Percentiles rank a stretch among this genome's conserved stretches.
Conservation (phyloP, 2,329 filamentous ascomycete genomes). For the Magnaporthiopsis incrustans region DNA sequence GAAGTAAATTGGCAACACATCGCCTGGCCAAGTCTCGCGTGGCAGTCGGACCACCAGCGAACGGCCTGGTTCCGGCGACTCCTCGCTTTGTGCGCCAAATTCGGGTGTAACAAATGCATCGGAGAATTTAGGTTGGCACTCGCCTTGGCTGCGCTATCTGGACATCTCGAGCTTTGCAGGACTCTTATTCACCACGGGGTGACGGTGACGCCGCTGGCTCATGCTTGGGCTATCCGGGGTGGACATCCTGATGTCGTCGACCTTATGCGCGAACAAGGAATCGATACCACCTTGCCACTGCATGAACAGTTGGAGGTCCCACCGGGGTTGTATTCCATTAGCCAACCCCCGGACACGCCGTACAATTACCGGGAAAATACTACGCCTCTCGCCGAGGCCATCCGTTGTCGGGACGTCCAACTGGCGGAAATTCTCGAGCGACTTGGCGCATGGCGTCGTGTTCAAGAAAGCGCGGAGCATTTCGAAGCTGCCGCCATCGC, state of each 20-base stretch:
- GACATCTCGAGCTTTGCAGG: conserved; percentile 2
- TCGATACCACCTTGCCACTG: neutral
- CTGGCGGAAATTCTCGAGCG: neutral
- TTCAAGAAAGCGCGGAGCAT: neutral
- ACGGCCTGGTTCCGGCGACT: too few species aligned
- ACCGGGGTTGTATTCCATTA: neutral
- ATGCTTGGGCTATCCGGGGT: neutral
- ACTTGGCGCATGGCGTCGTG: neutral
- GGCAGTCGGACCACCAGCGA: neutral
- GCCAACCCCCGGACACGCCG: neutral
- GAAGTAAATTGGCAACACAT: too few species aligned
- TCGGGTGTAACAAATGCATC: neutral
- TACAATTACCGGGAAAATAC: neutral
- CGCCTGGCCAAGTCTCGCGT: neutral
- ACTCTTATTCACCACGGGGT: neutral
- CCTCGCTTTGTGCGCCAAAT: neutral
- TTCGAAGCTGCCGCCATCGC: neutral
- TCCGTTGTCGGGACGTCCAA: neutral
- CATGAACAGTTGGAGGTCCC: too few species aligned
- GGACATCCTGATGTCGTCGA: neutral
- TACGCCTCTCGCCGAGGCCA: conserved; percentile 4
- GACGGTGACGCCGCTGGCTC: neutral
- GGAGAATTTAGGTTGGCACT: neutral
- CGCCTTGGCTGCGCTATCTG: neutral
- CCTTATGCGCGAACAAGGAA: neutral